These are phyloP conservation scores for Candolleomyces eurysporus DNA, from an alignment of 768 basidiomycete species.

Conservation along the genomic window DNA sequence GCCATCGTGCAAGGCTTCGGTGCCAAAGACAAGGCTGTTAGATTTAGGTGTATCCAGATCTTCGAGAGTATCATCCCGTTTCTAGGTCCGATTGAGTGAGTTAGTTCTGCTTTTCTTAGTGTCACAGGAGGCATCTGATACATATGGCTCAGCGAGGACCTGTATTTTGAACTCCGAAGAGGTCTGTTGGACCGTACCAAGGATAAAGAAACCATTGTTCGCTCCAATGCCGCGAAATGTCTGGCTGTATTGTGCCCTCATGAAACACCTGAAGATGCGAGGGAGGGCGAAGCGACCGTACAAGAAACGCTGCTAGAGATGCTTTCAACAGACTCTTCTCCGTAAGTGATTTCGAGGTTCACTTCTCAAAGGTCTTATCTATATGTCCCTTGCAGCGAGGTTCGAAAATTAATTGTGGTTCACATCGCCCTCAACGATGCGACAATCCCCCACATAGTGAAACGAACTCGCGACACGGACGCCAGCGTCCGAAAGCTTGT, in stretches of 20 bases:
- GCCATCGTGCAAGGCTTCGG: conserved; percentile 74
- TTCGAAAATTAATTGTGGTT: conserved; percentile 75
- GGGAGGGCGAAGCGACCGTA: conserved; percentile 48
- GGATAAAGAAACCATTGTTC: conserved; percentile 78
- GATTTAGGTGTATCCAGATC: conserved; percentile 80
- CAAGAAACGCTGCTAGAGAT: conserved; percentile 64
- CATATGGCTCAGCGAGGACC: conserved; percentile 59
- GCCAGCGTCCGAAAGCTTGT: conserved; percentile 69
- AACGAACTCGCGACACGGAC: conserved; percentile 80
- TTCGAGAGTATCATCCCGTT: conserved; percentile 76
- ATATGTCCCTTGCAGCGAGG: conserved; percentile 56
- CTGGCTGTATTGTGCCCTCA: conserved; percentile 73
- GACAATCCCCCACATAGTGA: conserved; percentile 66
- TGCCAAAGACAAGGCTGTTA: conserved; percentile 85
- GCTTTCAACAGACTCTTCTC: conserved; percentile 68
- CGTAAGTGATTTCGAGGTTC: conserved; percentile 46
- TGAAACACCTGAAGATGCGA: conserved; percentile 59
- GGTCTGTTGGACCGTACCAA: conserved; percentile 67
- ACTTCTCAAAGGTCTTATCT: no score
- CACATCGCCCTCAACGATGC: conserved; percentile 58
- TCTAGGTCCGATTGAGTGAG: conserved; percentile 85
- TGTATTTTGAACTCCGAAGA: conserved; percentile 60
- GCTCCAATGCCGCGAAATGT: conserved; percentile 78
- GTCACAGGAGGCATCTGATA: not conserved
- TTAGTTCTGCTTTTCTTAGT: not conserved